phyloP scores from a whole-genome alignment of 371 early-diverging fungal species.

The Mucor sp. region DNA sequence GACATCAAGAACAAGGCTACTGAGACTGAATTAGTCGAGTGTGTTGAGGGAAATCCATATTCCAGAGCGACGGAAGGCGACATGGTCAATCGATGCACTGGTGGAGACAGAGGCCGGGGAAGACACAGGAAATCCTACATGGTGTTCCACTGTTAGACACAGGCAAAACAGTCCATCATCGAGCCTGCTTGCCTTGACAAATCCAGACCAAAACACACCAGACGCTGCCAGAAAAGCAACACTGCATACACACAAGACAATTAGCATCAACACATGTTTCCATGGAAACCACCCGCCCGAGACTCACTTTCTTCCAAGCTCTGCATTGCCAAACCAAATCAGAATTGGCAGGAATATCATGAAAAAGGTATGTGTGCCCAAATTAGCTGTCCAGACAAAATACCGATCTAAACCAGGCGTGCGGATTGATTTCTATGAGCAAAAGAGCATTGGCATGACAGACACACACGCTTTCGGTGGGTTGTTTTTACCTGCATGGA shows the following conservation, averaged over 20 bases:
- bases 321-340: slow-evolving; percentile 71
- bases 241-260: slow-evolving; percentile 19
- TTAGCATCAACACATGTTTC: not conserved
- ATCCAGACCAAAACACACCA: slow-evolving; percentile 72
- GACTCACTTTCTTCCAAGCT: slow-evolving; percentile 59
- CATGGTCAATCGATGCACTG: slow-evolving; percentile 67
- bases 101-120: slow-evolving; percentile 77
- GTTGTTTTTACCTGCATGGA: slow-evolving; percentile 53
- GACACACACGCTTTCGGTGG: not conserved
- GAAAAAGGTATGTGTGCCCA: slow-evolving; percentile 78
- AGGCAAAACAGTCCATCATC: not conserved
- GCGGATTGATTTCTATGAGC: slow-evolving; percentile 36
- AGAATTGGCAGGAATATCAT: slow-evolving; percentile 69
- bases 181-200: slow-evolving; percentile 58
- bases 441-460: not conserved
- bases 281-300: not conserved
- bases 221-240: slow-evolving; percentile 54
- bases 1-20: slow-evolving; percentile 67
- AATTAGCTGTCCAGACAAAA: slow-evolving; percentile 65
- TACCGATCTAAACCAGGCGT: slow-evolving; percentile 57
- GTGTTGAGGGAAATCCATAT: slow-evolving; percentile 85
- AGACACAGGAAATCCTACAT: slow-evolving; percentile 73
- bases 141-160: not conserved
- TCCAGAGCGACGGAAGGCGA: slow-evolving; percentile 66
- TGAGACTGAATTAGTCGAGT: slow-evolving; percentile 74